Evolutionary conservation across 1,284 basidiomycete genomes (phyloP).

Genomic region (Omphalotus olearius): DNA sequence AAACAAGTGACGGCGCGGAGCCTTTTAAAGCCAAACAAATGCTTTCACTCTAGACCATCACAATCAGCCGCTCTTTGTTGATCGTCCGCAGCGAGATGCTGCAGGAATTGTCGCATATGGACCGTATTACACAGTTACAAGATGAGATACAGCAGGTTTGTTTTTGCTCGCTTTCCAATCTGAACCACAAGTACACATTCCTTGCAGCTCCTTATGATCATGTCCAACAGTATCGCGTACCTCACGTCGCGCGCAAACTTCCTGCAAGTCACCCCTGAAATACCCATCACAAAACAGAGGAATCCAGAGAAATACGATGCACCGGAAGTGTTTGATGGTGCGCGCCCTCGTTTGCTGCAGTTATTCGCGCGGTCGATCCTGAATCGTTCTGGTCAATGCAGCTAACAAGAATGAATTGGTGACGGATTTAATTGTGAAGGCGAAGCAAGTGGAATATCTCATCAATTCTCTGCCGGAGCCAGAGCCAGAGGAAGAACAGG

Average conservation of each 20-base stretch:
- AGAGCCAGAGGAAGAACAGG: slow-evolving; percentile 70
- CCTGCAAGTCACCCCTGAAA: slow-evolving; percentile 62
- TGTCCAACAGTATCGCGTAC: slow-evolving; percentile 74
- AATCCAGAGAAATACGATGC: slow-evolving; percentile 66
- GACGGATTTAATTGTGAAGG: slow-evolving; percentile 73
- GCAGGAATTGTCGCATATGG: slow-evolving; percentile 84
- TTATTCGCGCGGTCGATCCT: not conserved
- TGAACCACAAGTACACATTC: not conserved
- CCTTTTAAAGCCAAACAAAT: too few relatives aligned
- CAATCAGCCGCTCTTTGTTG: too few relatives aligned
- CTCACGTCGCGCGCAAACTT: slow-evolving; percentile 71
- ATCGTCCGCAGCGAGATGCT: slow-evolving; percentile 45
- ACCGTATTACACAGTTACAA: slow-evolving; percentile 84
- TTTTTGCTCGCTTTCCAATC: slow-evolving; percentile 5
- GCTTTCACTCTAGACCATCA: too few relatives aligned
- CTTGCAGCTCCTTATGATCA: slow-evolving; percentile 70
- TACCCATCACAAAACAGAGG: slow-evolving; percentile 73
- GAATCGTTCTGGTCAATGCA: slow-evolving; percentile 23
- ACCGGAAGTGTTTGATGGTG: slow-evolving; percentile 65
- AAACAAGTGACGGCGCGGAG: too few relatives aligned
- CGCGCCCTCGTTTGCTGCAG: slow-evolving; percentile 6
- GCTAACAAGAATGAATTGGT: slow-evolving; percentile 80
- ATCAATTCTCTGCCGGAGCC: slow-evolving; percentile 73
- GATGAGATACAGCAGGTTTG: slow-evolving; percentile 80
- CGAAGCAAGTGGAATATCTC: slow-evolving; percentile 79